Base-by-base conservation (phyloP, 164 flowering plant species). In the Paratinospora sagittata region DNA sequence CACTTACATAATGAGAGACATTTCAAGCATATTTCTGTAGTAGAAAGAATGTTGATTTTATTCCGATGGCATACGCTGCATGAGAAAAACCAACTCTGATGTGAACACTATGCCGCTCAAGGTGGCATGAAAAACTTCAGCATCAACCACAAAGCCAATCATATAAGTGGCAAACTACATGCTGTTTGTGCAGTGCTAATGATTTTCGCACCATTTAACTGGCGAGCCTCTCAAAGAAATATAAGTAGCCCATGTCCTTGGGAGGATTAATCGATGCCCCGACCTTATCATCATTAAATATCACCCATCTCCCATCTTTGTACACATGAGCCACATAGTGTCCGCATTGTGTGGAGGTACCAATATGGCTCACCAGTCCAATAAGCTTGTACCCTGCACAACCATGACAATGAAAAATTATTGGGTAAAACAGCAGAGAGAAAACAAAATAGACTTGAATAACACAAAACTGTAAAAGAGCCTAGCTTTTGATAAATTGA, bases 291-390 rank as follows among this genome's bases (percentile, higher is more conserved):
- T 96, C 99, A 24, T 96, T 96, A 85, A 86, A 96, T 74, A 96
- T 91, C 9, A 81, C 93, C 99, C 99, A 96, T 75, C 89, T 81
- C 10, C 96, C 98, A 58, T 96, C 95, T 78, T 96, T 93, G 26
- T 75, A 47, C 27, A 96, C 83, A 78, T 96, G 99, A 67, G 99
- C 98, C 58, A 96, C 98, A 71, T 96, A 96, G 77, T 96, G 99
- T 11, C 99, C 99, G 37, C 99, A 96, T 0, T 90, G 99, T 3
- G 97, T 91, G 8, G 99, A 96, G 45, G 97, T 93, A 67, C 99
- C 99, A 24, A 93, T 96, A 84, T 96, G 99, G 78, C 99, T 96
- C 75, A 96, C 87, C 23, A 96, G 68, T 68, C 97, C 99, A 45
- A 91, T 82, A n/a, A 96, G 98, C 76, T 81, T 82, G 83, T 96